These are phyloP conservation scores for Paecilomyces variotii DNA, from an alignment of 2,329 filamentous ascomycete species.

Conservation along the genomic window DNA sequence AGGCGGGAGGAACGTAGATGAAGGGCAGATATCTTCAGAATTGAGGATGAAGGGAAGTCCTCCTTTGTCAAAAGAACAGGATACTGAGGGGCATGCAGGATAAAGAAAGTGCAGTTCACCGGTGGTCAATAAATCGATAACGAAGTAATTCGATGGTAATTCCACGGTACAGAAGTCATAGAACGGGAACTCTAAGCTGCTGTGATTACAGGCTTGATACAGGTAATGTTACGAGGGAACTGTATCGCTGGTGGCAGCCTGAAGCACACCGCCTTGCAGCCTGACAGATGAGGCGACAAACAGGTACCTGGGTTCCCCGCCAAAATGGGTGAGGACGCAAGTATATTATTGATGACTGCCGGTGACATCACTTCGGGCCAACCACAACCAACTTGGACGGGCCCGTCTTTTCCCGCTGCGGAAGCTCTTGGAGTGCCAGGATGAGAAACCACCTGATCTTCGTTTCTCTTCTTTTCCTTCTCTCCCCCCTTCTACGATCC, in stretches of 20 bases:
- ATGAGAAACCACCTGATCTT: neutral
- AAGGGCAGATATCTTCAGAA: neutral
- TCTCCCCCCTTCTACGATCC: neutral
- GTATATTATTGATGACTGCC: neutral
- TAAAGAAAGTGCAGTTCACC: neutral
- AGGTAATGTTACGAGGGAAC: neutral
- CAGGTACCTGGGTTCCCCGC: neutral
- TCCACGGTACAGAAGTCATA: neutral
- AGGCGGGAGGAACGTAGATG: neutral
- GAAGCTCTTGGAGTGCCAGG: neutral
- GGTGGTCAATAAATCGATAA: neutral
- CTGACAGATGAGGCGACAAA: neutral
- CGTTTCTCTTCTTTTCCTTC: slow-evolving; percentile 13
- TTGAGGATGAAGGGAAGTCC: neutral
- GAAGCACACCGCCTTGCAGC: neutral
- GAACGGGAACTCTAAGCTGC: neutral
- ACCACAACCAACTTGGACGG: neutral
- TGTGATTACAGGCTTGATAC: neutral
- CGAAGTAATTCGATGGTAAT: neutral
- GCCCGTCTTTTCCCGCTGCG: neutral
- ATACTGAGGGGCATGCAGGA: neutral
- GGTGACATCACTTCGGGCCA: neutral
- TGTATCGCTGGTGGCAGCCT: neutral
- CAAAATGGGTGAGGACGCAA: neutral
- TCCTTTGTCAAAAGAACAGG: neutral